These are phyloP conservation scores for Pestalotiopsis sp. DNA, from an alignment of 2,329 filamentous ascomycete species.

Conservation along the genomic window DNA sequence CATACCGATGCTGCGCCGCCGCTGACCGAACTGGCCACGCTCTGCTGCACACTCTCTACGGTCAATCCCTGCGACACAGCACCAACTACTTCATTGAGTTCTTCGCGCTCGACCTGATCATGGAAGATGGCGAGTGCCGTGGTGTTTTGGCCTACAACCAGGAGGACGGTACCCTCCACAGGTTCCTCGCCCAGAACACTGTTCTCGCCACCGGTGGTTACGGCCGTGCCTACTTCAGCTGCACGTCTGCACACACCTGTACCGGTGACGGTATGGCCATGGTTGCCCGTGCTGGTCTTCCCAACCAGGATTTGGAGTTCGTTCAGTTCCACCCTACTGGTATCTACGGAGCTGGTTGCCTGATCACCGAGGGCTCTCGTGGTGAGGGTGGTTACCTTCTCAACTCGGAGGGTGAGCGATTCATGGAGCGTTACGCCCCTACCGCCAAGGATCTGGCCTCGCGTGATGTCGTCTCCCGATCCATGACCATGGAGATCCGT, in stretches of 20 bases:
- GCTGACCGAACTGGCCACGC: constrained; percentile 97
- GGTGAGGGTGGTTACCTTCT: constrained; percentile 97
- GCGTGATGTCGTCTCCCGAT: constrained; percentile 94
- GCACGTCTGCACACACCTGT: constrained; percentile 96
- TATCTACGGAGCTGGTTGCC: constrained; percentile 96
- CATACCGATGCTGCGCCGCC: constrained; percentile 94
- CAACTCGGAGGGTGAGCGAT: constrained; percentile 97
- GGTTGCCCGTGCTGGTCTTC: constrained; percentile 95
- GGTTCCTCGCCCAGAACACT: constrained; percentile 95
- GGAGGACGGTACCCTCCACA: constrained; percentile 95
- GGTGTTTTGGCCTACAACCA: constrained; percentile 98
- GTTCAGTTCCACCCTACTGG: constrained; percentile 99
- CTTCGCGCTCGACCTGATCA: constrained; percentile 94
- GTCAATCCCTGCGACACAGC: constrained; percentile 94
- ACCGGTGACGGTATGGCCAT: constrained; percentile 99
- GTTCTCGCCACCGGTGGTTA: constrained; percentile 97
- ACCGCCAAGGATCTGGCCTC: constrained; percentile 97
- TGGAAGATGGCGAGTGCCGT: constrained; percentile 96
- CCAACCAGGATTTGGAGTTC: constrained; percentile 99
- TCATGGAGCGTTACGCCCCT: constrained; percentile 98
- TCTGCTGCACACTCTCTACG: constrained; percentile 96
- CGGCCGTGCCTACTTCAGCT: constrained; percentile 96
- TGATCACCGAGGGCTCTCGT: constrained; percentile 97
- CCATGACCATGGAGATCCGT: constrained; percentile 97
- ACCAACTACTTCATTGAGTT: constrained; percentile 99